Evolutionary conservation across 345 rosid species (phyloP), one percentile per base, ranked within the genome.

Genomic region (Acer campestre): DNA sequence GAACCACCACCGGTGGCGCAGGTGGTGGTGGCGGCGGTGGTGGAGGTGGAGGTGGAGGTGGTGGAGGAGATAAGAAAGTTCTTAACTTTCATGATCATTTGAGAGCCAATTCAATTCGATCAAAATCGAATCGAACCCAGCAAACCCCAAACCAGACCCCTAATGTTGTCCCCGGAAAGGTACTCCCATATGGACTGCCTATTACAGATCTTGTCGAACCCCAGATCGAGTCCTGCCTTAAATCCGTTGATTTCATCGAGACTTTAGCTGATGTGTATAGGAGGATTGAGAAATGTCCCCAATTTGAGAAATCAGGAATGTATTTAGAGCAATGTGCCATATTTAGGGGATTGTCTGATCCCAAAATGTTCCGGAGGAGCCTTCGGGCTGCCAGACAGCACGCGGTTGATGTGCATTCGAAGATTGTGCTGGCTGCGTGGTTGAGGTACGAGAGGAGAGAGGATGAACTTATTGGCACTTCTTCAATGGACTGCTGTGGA

Each of bases 381-480:
- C 93, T 97, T 62, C 89, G 89, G 18, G 77, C 84, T 0, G 89
- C 97, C 3, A 88, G 98, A 71, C 92, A 93, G 66, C 98, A 93
- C 53, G 90, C 98, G 0, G 85, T 86, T 0, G 99, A 93, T 42
- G 94, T 91, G 62, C 97, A 94, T 76, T 62, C 89, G 22, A 97
- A 97, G 79, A 84, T 97, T n/a, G 96, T 97, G 6, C 73, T 97
- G 25, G 94, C 94, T 0, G 86, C 99, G 2, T 97, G 99, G 97
- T 85, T 97, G 61, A 81, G 97, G 64, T 97, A 49, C 56, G 99
- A 97, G 89, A 89, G 99, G 90, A 90, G 99, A 68, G 98, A 97
- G 48, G 94, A 97, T 75, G 98, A 94, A 77, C 89, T 94, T 2
- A 82, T 88, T 48, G 99, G 97, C 27, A 85, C 88, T 0, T 84